Base-by-base conservation (phyloP, 495 filamentous ascomycete genomes). In the Lophiostoma macrostomum region DNA sequence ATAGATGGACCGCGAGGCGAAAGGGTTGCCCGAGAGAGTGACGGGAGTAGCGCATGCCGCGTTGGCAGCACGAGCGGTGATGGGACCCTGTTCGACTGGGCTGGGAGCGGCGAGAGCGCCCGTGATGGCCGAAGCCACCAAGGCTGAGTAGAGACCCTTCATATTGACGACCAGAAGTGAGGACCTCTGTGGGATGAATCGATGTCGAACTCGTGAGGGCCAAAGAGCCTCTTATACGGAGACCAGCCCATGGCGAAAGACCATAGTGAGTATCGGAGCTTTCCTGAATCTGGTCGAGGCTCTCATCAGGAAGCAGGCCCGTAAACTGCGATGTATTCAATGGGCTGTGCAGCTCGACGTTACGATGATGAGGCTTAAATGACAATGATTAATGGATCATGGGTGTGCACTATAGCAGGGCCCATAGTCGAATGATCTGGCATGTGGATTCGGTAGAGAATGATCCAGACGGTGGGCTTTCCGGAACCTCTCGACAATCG, bases 11-110 rank as follows among this genome's bases (percentile, higher is more conserved):
- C 78, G 76, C 43, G 70, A 69, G 53, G 66, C 59, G 65, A 73
- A 82, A 30, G 77, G 71, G 69, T 83, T 83, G 67, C 74, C 64
- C 43, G 77, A 71, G 58, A 80, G 69, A 35, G 63, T 75, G 61
- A 80, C 78, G 32, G 76, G 69, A 24, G 72, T 73, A 5, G 69
- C 36, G 67, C 76, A 79, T 44, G 67, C 72, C 7, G 65, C 68
- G 27, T 32, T 37, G 31, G 49, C 50, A 22, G 32, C 36, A 29
- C 49, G 49, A 49, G 35, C 56, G 20, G 47, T 47, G 24, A 58
- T 46, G 44, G 23, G 68, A 31, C 54, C 46, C 11, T 58, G 16
- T 39, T 52, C 48, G 41, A 54, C 37, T 14, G 57, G 50, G 39
- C 36, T 56, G 41, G 56, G 56, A 30, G 53, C 52, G 36, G 58